Base-by-base conservation (phyloP, 2,329 filamentous ascomycete species). In the Ophiosphaerella herpotricha region DNA sequence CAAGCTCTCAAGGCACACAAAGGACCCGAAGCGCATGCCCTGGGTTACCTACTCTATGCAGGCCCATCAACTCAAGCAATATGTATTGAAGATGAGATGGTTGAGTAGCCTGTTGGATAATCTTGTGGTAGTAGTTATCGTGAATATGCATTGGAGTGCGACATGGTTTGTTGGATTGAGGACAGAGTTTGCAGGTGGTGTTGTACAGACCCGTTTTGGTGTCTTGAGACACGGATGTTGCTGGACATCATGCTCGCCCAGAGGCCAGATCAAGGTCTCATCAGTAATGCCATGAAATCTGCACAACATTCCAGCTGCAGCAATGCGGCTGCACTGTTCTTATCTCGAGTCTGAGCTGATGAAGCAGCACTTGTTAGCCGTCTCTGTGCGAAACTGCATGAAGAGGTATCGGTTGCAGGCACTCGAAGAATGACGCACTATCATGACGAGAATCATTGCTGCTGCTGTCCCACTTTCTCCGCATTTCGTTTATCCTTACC, bases 401-500 rank as follows among this genome's bases (percentile, higher is more conserved):
- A 29, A 11, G 7, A 8, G 26, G 11, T 8, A 8, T 29, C 7
- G 11, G 11, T 29, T 29, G 26, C 11, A 29, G 26, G 6, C 26
- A 8, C 26, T 29, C 7, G 11, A 29, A 29, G 26, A 29, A 29
- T 11, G 11, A 7, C 26, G 26, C 11, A 11, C 4, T 6, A 21
- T 11, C 26, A 29, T 29, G 6, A 29, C 6, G 26, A 11, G 29
- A 48, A 50, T 35, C 33, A 43, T 53, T 60, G 55, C 51, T 46
- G 57, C 48, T 49, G 52, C 38, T 31, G 55, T 58, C 62, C 62
- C 52, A 51, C 61, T 68, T 29, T 70, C 68, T 71, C 68, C 68
- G 67, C 68, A 71, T 64, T 70, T 66, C 51, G 59, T 62, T 53
- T 58, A 65, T 58, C 52, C 50, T 50, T 52, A 51, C 58, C 66